Conservation (phyloP, 345 rosid genomes). For the Hypericum androsaemum region DNA sequence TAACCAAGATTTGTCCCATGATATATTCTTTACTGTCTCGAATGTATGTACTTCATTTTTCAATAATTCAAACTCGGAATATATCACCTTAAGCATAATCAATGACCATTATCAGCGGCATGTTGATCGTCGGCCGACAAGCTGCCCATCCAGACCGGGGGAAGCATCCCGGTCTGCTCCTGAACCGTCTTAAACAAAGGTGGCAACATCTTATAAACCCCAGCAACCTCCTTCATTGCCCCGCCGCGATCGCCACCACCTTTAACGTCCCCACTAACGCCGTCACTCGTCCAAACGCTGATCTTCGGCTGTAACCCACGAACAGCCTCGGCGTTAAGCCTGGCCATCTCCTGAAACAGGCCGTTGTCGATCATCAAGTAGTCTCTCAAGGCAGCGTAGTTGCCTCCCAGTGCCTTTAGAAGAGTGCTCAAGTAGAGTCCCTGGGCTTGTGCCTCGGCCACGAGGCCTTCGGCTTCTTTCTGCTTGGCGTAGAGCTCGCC, state of each 20-base stretch:
- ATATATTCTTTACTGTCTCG: no score
- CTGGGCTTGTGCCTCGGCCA: constrained; percentile 51
- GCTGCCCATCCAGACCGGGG: constrained; percentile 58
- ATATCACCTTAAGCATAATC: no score
- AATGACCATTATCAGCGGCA: no score
- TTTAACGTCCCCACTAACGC: constrained; percentile 13
- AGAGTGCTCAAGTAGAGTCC: constrained; percentile 48
- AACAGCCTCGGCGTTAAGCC: constrained; percentile 45
- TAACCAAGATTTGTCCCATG: no score
- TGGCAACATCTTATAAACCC: constrained; percentile 58
- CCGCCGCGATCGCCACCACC: constrained; percentile 7
- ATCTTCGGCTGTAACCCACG: constrained; percentile 55
- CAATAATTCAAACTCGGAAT: no score
- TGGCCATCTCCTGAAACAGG: constrained; percentile 46
- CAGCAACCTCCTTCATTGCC: constrained; percentile 60
- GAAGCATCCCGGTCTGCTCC: constrained; percentile 72
- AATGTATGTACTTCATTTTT: no score
- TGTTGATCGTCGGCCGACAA: constrained; percentile 3
- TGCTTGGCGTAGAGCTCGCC: constrained; percentile 36
- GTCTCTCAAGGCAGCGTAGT: constrained; percentile 45
- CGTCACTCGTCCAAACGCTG: constrained; percentile 47
- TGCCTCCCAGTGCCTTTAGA: constrained; percentile 39
- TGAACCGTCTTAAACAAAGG: constrained; percentile 67
- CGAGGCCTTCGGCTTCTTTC: constrained; percentile 59
- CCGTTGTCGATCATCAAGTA: constrained; percentile 53